Evolutionary conservation across 345 rosid genomes (phyloP).

Genomic region (Murraya koenigii): DNA sequence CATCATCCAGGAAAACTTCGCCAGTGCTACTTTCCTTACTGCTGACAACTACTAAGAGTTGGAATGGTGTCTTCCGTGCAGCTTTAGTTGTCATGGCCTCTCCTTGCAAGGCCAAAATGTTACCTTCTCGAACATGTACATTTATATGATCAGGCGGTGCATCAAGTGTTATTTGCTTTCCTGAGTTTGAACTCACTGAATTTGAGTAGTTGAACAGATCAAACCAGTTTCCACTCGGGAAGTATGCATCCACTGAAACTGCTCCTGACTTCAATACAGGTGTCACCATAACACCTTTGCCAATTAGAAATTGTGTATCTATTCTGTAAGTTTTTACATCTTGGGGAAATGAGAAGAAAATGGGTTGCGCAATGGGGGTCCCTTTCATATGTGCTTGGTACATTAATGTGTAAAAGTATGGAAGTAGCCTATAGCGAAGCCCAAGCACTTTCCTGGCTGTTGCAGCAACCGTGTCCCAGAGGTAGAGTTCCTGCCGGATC

Average conservation of each 20-base stretch:
- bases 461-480: not conserved
- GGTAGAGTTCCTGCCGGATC: not conserved
- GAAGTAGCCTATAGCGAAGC: not conserved
- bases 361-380: not conserved
- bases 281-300: constrained; percentile 3
- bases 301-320: not conserved
- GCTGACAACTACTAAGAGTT: not conserved
- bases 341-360: not conserved
- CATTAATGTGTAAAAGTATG: constrained; percentile 22
- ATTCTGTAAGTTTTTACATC: not conserved
- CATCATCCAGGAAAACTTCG: constrained; percentile 5
- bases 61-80: constrained; percentile 3
- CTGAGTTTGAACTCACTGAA: not conserved
- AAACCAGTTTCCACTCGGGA: constrained; percentile 5
- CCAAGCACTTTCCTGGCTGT: constrained; percentile 2
- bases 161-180: not conserved
- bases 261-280: not conserved
- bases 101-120: constrained; percentile 2
- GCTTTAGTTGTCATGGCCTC: not conserved
- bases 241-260: not conserved
- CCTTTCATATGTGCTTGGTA: constrained; percentile 27
- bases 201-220: constrained; percentile 5
- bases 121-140: constrained; percentile 2
- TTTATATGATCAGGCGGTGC: not conserved
- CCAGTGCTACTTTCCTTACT: not conserved